Evolutionary conservation across 352 stramenopile genomes (phyloP).

Genomic region (Sclerospora graminicola): DNA sequence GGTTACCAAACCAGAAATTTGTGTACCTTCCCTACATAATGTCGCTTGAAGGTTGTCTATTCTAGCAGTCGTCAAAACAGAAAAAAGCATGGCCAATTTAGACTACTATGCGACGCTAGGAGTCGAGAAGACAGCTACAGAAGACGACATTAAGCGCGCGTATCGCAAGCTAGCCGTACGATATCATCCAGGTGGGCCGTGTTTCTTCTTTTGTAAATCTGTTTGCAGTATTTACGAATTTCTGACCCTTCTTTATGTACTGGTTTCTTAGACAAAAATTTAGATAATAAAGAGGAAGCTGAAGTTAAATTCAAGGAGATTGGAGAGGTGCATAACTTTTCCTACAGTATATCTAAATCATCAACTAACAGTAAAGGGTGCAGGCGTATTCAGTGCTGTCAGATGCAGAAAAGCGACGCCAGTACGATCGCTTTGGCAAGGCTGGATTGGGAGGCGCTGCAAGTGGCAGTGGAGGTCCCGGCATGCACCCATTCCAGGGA

Average conservation of each 20-base stretch:
- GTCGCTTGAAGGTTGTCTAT: too few species aligned
- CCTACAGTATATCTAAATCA: too few species aligned
- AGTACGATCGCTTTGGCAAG: conserved; percentile 90
- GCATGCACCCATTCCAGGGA: conserved; percentile 48
- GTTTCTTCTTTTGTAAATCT: neutral
- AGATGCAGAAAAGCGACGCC: conserved; percentile 77
- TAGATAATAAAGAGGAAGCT: conserved; percentile 80
- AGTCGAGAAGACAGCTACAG: conserved; percentile 57
- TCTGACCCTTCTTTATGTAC: neutral
- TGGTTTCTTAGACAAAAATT: conserved; percentile 66
- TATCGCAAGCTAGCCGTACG: conserved; percentile 85
- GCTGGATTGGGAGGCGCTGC: conserved; percentile 35
- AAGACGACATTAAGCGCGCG: conserved; percentile 74
- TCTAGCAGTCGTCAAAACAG: too few species aligned
- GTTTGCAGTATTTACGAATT: neutral
- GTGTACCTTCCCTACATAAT: too few species aligned
- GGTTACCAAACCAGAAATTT: too few species aligned
- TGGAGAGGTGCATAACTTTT: conserved; percentile 36
- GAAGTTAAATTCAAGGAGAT: conserved; percentile 88
- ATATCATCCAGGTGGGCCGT: conserved; percentile 68
- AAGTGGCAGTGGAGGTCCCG: conserved; percentile 20
- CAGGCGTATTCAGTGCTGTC: conserved; percentile 88
- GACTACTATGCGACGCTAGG: conserved; percentile 67
- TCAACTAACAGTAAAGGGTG: too few species aligned
- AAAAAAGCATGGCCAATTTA: conserved; percentile 28